phyloP scores from a whole-genome alignment of 148 eudicot species.

The Arctostaphylos glauca region DNA sequence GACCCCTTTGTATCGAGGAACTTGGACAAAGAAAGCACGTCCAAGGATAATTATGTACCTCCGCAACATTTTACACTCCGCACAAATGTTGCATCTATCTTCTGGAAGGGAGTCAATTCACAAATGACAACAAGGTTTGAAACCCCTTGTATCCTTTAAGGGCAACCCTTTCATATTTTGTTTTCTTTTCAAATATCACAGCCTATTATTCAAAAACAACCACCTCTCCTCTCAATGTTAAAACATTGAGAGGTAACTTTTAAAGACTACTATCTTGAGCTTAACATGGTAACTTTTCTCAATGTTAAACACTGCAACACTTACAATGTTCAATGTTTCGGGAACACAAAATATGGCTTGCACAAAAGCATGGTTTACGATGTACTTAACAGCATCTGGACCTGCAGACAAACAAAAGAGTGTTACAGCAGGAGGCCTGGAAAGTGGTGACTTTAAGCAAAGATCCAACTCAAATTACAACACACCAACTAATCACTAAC shows the following conservation, averaged over 20 bases:
- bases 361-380: conserved; percentile 79
- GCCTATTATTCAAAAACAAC: not conserved
- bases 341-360: conserved; percentile 91
- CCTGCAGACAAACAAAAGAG: conserved; percentile 47
- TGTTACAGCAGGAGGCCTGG: not conserved
- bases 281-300: not conserved
- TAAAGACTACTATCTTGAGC: not conserved
- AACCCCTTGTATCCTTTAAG: not conserved
- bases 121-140: not conserved
- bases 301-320: conserved; percentile 22
- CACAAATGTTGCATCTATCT: not conserved
- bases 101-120: not conserved
- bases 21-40: not conserved
- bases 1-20: not conserved
- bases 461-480: conserved; percentile 13
- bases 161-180: not conserved
- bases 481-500: conserved; percentile 34
- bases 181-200: not conserved
- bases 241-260: too few species aligned
- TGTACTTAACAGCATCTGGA: conserved; percentile 94
- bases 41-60: not conserved
- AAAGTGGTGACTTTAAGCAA: not conserved
- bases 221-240: too few species aligned
- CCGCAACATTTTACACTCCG: not conserved
- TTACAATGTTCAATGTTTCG: conserved; percentile 67